phyloP scores from a whole-genome alignment of 75 land plant genomes.

The Adiantum capillusveneris region DNA sequence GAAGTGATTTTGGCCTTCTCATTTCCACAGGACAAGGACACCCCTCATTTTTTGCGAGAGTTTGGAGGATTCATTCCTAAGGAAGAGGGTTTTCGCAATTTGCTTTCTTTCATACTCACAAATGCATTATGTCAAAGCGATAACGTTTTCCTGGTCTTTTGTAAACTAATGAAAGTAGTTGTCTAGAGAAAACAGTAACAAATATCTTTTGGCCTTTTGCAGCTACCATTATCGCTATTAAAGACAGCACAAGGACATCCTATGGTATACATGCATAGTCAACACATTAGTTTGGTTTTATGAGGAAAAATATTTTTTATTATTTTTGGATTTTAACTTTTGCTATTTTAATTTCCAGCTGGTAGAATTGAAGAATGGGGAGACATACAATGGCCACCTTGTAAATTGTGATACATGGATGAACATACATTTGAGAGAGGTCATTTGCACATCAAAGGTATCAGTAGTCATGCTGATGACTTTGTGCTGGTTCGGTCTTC shows the following conservation, averaged over 20 bases:
- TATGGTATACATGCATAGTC: conserved; percentile 51
- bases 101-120: too few relatives aligned
- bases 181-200: too few relatives aligned
- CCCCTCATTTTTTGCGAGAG: too few relatives aligned
- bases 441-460: conserved; percentile 97
- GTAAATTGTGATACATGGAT: conserved; percentile 99
- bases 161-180: too few relatives aligned
- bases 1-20: too few relatives aligned
- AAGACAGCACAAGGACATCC: conserved; percentile 98
- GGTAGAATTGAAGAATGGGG: conserved; percentile 97
- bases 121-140: too few relatives aligned
- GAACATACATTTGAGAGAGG: conserved; percentile 98
- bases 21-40: too few relatives aligned
- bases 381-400: conserved; percentile 98
- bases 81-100: too few relatives aligned
- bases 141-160: too few relatives aligned
- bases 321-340: neutral
- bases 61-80: too few relatives aligned
- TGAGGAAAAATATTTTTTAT: conserved; percentile 1
- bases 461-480: neutral
- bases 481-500: neutral
- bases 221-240: conserved; percentile 90
- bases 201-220: conserved; percentile 8
- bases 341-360: conserved; percentile 30
- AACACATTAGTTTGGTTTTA: neutral